These are phyloP conservation scores for Diplodia sapinea DNA, from an alignment of 2,329 filamentous ascomycete species.

Conservation along the genomic window DNA sequence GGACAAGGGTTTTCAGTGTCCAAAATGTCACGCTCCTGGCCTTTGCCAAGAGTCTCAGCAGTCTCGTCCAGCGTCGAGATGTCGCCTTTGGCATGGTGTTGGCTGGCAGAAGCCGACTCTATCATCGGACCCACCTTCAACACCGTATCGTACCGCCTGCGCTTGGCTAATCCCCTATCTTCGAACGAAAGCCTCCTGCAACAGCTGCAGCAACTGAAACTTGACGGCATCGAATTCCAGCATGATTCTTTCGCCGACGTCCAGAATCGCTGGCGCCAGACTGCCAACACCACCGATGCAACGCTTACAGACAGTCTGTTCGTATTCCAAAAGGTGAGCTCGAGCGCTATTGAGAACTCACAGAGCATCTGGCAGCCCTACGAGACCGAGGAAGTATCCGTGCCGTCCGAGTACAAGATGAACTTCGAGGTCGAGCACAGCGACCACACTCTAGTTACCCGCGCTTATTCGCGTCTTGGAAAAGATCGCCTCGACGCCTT, in stretches of 20 bases:
- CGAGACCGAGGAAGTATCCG: conserved; percentile 27
- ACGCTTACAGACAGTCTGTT: conserved; percentile 29
- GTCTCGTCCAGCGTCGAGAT: conserved; percentile 37
- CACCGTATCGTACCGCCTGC: conserved; percentile 63
- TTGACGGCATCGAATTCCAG: conserved; percentile 31
- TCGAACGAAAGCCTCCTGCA: conserved; percentile 63
- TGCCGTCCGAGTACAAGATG: conserved; percentile 30
- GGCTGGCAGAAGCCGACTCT: conserved; percentile 56
- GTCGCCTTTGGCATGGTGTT: conserved; percentile 67
- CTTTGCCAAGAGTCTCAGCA: conserved; percentile 26
- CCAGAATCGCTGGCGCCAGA: conserved; percentile 30
- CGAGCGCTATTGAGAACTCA: conserved; percentile 17
- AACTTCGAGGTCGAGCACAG: conserved; percentile 31
- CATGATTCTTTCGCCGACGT: conserved; percentile 31
- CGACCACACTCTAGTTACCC: conserved; percentile 10
- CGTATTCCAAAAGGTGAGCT: conserved; percentile 28
- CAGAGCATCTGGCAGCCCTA: conserved; percentile 28
- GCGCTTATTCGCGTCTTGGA: conserved; percentile 21
- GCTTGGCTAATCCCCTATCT: conserved; percentile 37
- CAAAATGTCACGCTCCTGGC: conserved; percentile 54
- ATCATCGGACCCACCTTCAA: conserved; percentile 68
- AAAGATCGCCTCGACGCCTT: conserved; percentile 30
- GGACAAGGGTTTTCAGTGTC: conserved; percentile 18
- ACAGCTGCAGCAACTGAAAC: conserved; percentile 68
- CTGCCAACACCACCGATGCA: conserved; percentile 14